A percentile compares a stretch with the other conserved stretches of the same genome.
Evolutionary conservation across 768 basidiomycete genomes (phyloP).

Genomic region (Auricularia heimuer): DNA sequence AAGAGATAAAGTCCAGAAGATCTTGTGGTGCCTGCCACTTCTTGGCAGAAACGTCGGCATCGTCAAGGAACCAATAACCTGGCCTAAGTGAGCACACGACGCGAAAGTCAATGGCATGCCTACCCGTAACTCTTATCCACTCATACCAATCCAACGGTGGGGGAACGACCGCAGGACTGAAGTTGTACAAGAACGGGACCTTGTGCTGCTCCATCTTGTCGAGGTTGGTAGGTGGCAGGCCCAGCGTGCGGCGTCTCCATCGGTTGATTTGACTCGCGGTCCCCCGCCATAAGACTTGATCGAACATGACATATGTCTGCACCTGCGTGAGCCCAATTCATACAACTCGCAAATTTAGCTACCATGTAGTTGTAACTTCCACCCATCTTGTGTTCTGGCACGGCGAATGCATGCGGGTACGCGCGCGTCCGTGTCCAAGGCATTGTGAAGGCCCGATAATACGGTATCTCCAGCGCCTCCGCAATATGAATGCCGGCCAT

Average conservation of each 20-base stretch:
- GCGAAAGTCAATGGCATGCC: conserved; percentile 1
- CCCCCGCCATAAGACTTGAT: conserved; percentile 95
- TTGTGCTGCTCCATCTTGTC: conserved; percentile 98
- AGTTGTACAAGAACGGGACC: conserved; percentile 96
- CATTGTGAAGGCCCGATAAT: conserved; percentile 96
- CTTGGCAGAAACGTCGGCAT: conserved; percentile 78
- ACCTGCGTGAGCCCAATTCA: neutral
- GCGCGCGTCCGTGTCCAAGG: conserved; percentile 93
- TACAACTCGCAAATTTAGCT: conserved; percentile 10
- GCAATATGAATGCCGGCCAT: conserved; percentile 98
- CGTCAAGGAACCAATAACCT: conserved; percentile 98
- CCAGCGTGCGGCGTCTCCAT: conserved; percentile 74
- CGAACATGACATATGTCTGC: conserved; percentile 92
- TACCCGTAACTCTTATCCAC: conserved; percentile 91
- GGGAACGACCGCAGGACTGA: conserved; percentile 83
- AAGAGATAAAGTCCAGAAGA: conserved; percentile 73
- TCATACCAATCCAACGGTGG: conserved; percentile 98
- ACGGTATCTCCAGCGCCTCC: conserved; percentile 86
- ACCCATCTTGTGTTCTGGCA: conserved; percentile 96
- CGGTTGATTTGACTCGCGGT: conserved; percentile 91
- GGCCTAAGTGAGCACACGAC: conserved; percentile 2
- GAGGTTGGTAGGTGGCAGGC: conserved; percentile 69
- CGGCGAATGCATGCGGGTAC: conserved; percentile 96
- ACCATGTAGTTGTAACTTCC: conserved; percentile 99
- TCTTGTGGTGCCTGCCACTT: conserved; percentile 84